Base-by-base conservation (phyloP, 192 early-diverging fungal species). In the Diversispora eburnea region DNA sequence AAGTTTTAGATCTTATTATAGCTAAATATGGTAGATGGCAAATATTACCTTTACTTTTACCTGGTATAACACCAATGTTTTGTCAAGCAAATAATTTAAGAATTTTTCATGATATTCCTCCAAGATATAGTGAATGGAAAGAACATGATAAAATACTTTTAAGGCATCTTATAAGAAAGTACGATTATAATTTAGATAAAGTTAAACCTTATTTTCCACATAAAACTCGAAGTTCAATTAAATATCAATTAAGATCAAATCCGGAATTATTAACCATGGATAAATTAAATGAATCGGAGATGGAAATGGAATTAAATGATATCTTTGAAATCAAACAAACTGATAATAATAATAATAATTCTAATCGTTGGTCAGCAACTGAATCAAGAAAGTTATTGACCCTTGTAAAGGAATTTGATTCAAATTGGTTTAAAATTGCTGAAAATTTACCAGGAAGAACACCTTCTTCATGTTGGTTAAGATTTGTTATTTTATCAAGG, bases 341-440 rank as follows among this genome's bases (percentile, higher is more conserved):
- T 49, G 10, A 2, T 25, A 12, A 20, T 4, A 5, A 5, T 49
- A 6, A 2, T 25, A 12, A 20, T 4, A 5, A 5, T 8, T 19
- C 46, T 48, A 66, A 22, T 9, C 42, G 20, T 19, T 66, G 64
- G 64, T 3, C 1, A 1, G 19, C 19, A 2, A 46, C 46, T 19
- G 46, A 66, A 66, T 19, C 48, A 9, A 49, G 12, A 49, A 66
- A 66, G 48, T 47, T 66, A 19, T 66, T 48, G 19, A 45, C 46
- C 1, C 22, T 66, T 13, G 48, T 12, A 22, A 19, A 46, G 22
- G 12, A 22, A 49, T 46, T 22, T 66, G 19, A 45, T 13, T 48
- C 64, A 48, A n/a, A 63, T 63, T 66, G 64, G 64, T 48, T 12
- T 20, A 49, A 66, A 9, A 66, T 66, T 48, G 46, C 64, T 9